Evolutionary conservation across 2,329 filamentous ascomycete species (phyloP).

Genomic region (Nigrospora sphaerica): DNA sequence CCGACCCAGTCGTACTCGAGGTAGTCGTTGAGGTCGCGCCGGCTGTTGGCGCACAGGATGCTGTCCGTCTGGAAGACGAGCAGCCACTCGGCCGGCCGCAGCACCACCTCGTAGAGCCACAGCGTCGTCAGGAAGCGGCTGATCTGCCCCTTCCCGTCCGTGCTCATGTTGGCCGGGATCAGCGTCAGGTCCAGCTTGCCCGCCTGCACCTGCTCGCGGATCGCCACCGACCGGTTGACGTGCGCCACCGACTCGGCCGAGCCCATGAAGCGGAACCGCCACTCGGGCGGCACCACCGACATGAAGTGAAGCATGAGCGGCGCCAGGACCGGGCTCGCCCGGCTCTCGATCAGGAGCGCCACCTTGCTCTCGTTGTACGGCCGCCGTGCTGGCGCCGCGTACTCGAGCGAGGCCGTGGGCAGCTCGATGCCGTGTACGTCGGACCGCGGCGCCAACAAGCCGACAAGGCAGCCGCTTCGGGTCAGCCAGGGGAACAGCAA

Average conservation of each 20-base stretch:
- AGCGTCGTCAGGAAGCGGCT: conserved; percentile 43
- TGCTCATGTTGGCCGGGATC: conserved; percentile 45
- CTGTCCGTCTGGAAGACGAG: conserved; percentile 49
- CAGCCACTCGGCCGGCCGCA: conserved; percentile 45
- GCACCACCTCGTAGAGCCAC: conserved; percentile 42
- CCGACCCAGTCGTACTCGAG: conserved; percentile 47
- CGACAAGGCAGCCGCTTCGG: too few relatives aligned
- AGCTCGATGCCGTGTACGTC: conserved; percentile 1
- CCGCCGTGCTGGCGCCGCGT: conserved; percentile 18
- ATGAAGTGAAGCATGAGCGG: conserved; percentile 51
- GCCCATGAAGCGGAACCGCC: conserved; percentile 51
- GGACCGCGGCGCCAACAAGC: too few relatives aligned
- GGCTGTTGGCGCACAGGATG: conserved; percentile 47
- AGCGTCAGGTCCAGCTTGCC: conserved; percentile 44
- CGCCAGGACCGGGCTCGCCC: conserved; percentile 39
- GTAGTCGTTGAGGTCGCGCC: conserved; percentile 38
- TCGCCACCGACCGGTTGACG: conserved; percentile 37
- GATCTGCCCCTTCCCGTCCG: conserved; percentile 43
- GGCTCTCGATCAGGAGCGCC: conserved; percentile 48
- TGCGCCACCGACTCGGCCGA: conserved; percentile 34
- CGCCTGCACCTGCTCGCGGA: conserved; percentile 31
- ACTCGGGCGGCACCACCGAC: conserved; percentile 47
- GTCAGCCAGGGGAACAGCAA: too few relatives aligned
- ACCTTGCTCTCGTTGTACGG: conserved; percentile 43
- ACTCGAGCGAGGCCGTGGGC: conserved; percentile 20